phyloP scores from a whole-genome alignment of 2,329 filamentous ascomycete species.

The Arthrobotrys iridis region DNA sequence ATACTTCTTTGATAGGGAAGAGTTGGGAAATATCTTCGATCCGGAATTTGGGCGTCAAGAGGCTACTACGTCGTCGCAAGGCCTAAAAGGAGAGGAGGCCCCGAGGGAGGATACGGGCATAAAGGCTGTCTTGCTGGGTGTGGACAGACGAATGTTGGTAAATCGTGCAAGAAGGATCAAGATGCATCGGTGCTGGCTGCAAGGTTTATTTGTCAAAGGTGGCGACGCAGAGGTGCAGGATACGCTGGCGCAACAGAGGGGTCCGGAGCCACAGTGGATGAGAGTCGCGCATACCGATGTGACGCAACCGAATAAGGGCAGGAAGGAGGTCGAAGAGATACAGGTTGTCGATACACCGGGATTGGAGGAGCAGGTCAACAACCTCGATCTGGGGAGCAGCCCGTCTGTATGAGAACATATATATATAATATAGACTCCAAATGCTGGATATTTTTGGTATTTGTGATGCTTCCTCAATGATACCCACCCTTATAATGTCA shows the following conservation, averaged over 20 bases:
- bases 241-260: constrained; percentile 34
- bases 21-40: constrained; percentile 73
- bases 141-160: constrained; percentile 88
- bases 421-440: background rate
- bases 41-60: constrained; percentile 29
- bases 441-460: too few relatives aligned
- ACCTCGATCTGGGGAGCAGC: constrained; percentile 25
- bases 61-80: constrained; percentile 33
- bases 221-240: constrained; percentile 38
- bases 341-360: constrained; percentile 42
- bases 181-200: constrained; percentile 98
- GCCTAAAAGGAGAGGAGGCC: constrained; percentile 45
- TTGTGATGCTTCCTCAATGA: constrained; percentile 19
- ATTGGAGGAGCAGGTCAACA: constrained; percentile 36
- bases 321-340: constrained; percentile 21
- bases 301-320: background rate
- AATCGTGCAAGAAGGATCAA: constrained; percentile 91
- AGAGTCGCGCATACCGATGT: constrained; percentile 50
- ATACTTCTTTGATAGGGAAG: constrained; percentile 93
- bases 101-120: constrained; percentile 54
- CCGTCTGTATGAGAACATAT: constrained; percentile 22
- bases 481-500: constrained; percentile 23
- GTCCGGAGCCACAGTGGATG: constrained; percentile 51
- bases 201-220: constrained; percentile 78
- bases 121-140: constrained; percentile 73